Evolutionary conservation across 2,329 filamentous ascomycete genomes (phyloP).

Genomic region (Penicillium sp.): DNA sequence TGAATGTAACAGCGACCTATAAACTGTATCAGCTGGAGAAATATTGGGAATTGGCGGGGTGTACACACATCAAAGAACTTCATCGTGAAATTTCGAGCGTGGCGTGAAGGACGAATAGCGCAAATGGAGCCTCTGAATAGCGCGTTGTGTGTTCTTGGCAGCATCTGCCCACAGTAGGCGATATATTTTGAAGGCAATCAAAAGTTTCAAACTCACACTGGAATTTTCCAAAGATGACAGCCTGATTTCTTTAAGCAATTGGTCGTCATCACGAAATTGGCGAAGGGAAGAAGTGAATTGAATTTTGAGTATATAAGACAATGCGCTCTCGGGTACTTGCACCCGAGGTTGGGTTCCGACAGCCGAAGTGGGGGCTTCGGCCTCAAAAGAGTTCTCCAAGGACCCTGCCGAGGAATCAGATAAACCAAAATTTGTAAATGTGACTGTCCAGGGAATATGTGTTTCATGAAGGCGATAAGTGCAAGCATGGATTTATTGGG

Average conservation of each 20-base stretch:
- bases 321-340: background rate
- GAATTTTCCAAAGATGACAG: no score
- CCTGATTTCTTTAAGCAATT: background rate
- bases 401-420: no score
- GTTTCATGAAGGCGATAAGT: no score
- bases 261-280: background rate
- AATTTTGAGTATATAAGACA: background rate
- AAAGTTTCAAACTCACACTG: no score
- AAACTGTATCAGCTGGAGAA: background rate
- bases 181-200: background rate
- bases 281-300: background rate
- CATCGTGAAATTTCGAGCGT: background rate
- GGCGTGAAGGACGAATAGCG: background rate
- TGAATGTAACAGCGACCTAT: slow-evolving; percentile 33
- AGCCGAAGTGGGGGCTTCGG: background rate
- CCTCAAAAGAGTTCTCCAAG: no score
- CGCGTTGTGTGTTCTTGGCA: background rate
- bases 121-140: background rate
- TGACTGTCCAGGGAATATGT: no score
- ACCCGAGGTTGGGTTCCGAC: background rate
- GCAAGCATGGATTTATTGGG: no score
- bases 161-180: background rate
- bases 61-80: slow-evolving; percentile 3
- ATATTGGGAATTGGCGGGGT: no score
- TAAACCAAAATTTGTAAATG: no score